Evolutionary conservation across 2,329 filamentous ascomycete genomes (phyloP), one percentile per base, ranked within the genome.

Genomic region (Beauveria rudraprayagi): DNA sequence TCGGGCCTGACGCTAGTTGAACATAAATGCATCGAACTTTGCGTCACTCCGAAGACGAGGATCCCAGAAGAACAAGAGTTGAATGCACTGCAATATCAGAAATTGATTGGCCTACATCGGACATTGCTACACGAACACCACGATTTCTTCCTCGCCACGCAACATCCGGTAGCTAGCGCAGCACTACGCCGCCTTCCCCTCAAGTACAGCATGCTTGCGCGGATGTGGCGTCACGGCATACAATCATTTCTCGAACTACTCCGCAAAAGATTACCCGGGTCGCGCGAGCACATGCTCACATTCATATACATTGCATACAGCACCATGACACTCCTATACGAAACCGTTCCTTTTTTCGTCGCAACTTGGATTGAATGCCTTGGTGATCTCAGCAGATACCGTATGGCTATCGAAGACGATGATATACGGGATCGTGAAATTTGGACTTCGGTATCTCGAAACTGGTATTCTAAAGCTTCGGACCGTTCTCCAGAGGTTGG

Each of bases 331-430:
- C 73, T 97, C 0, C 74, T 97, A 0, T 89, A 92, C 62, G 93
- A 97, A 67, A 96, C 90, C 0, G 90, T 96, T 0, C 86, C 89
- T 0, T 80, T 83, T 0, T 97, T 96, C 65, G 83, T 89, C 57
- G 89, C 94, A 61, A 96, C 90, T 0, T 97, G 93, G 93, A 90
- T 96, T 9, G 93, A 97, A 66, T 97, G 92, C 58, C 76, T 97
- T 0, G 93, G 93, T 0, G 92, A 97, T 69, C 74, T 97, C 0
- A 89, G 88, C 0, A 80, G 92, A 22, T 97, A 95, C 50, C 72
- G 81, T 0, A 97, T 97, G 92, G 91, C 92, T 0, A 92, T 97
- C 50, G 92, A 97, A 70, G 89, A 96, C 46, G 84, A 89, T 28
- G 88, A 94, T 64, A 80, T 89, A 22, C 75, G 82, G 2, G 89